Evolutionary conservation across 2,329 filamentous ascomycete genomes (phyloP), one percentile per base, ranked within the genome.

Genomic region (Dactylellina leptospora): DNA sequence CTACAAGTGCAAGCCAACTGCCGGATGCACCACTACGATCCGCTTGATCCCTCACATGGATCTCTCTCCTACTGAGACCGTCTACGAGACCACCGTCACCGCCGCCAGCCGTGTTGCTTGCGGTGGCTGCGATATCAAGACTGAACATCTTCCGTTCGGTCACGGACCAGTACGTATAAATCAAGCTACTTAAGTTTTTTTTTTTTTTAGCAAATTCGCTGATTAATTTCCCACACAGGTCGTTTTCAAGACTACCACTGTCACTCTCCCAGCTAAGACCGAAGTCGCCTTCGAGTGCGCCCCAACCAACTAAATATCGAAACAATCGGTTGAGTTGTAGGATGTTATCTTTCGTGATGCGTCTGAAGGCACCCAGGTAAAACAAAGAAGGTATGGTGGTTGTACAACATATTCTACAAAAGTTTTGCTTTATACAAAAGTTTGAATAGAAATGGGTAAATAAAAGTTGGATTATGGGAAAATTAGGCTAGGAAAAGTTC

Each of bases 1-100:
- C 11, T 58, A 56, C 53, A 11, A 44, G 18, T 66, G 61, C 53
- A 25, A 58, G 25, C 50, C 40, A 22, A 55, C 60, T 36, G 28
- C 28, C 6, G 30, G 9, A 25, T 59, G 55, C 55, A 45, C 38
- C 38, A 59, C 55, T 16, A 47, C 36, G 13, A 16, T 59, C 33
- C 16, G 25, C 18, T n/a, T 58, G 13, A 22, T 9, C n/a, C 40
- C 55, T 25, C 38, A 45, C 10, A 22, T 59, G 18, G 55, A 59
- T 23, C 55, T 59, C 38, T 59, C 55, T 13, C 38, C 33, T 33
- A 48, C 40, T 16, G 38, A 45, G 27, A 59, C 55, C 25, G 55
- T 59, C 40, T 59, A 18, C 18, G 38, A 13, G 4, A 33, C 2
- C 40, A 48, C 40, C 16, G 27, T 59, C 55, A 47, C 55, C 10